Conservation (phyloP, 2,329 filamentous ascomycete genomes). For the Coniochaeta sp. region DNA sequence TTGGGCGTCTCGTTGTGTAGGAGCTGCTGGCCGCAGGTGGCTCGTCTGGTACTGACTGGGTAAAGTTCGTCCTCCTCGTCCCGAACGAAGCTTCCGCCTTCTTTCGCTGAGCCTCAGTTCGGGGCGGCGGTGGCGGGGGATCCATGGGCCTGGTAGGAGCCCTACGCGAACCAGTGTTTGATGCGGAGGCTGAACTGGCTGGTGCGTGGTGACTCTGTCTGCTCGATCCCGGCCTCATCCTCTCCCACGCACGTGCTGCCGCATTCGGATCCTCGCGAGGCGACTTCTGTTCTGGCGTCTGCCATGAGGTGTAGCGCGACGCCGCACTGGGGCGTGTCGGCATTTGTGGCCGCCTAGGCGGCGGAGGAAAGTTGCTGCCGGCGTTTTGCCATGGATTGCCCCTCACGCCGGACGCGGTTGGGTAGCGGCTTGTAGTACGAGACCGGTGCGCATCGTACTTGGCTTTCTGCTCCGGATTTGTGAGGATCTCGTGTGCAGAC, state of each 20-base stretch:
- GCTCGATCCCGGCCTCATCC: constrained; percentile 11
- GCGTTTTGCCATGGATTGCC: constrained; percentile 51
- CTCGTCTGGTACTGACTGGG: constrained; percentile 41
- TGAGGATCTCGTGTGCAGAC: constrained; percentile 70
- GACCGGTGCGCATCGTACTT: constrained; percentile 45
- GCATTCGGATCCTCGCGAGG: constrained; percentile 9
- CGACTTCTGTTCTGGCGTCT: constrained; percentile 6
- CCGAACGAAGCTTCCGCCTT: constrained; percentile 51
- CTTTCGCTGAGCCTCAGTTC: constrained; percentile 44
- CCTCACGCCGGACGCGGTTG: constrained; percentile 44
- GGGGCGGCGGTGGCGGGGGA: constrained; percentile 33
- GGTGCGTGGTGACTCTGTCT: constrained; percentile 5
- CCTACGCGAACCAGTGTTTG: constrained; percentile 7
- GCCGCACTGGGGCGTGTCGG: constrained; percentile 15
- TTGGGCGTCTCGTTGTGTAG: constrained; percentile 32
- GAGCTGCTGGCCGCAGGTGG: constrained; percentile 42
- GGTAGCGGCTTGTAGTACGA: constrained; percentile 28
- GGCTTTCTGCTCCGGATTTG: constrained; percentile 39
- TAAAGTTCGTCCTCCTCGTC: constrained; percentile 37
- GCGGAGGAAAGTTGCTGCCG: constrained; percentile 40
- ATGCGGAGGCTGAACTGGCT: neutral
- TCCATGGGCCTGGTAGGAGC: constrained; percentile 8
- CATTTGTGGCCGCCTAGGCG: constrained; percentile 21
- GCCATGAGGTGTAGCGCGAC: constrained; percentile 16
- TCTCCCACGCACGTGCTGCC: constrained; percentile 15